phyloP scores from a whole-genome alignment of 2,329 filamentous ascomycete genomes.

The Chaetothyriales sp. region DNA sequence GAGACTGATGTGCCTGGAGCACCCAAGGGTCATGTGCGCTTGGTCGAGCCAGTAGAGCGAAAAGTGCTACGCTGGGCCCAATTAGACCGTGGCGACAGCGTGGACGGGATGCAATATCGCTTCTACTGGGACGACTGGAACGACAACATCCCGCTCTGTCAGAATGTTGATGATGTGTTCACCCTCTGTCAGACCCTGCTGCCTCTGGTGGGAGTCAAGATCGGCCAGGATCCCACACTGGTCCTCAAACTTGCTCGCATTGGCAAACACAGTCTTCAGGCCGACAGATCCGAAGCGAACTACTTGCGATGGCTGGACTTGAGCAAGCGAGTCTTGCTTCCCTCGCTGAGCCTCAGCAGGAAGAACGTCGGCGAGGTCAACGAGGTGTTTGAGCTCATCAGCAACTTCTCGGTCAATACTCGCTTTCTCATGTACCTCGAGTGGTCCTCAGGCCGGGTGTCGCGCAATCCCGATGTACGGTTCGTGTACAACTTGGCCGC shows the following conservation, averaged over 20 bases:
- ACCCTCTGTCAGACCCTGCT: slow-evolving; percentile 69
- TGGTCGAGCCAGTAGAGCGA: slow-evolving; percentile 44
- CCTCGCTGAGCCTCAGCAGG: slow-evolving; percentile 71
- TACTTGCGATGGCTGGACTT: slow-evolving; percentile 68
- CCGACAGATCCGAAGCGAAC: slow-evolving; percentile 58
- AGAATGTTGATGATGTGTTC: slow-evolving; percentile 80
- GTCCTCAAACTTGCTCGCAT: slow-evolving; percentile 75
- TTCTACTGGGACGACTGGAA: slow-evolving; percentile 98
- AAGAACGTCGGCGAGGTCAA: slow-evolving; percentile 72
- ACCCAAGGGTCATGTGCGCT: slow-evolving; percentile 53
- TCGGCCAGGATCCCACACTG: slow-evolving; percentile 67
- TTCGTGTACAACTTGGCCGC: slow-evolving; percentile 61
- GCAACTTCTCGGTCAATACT: slow-evolving; percentile 57
- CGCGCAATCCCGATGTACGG: slow-evolving; percentile 61
- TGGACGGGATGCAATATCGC: slow-evolving; percentile 61
- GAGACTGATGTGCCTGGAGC: slow-evolving; percentile 51
- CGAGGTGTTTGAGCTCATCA: slow-evolving; percentile 71
- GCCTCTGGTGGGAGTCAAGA: slow-evolving; percentile 73
- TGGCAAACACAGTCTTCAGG: slow-evolving; percentile 55
- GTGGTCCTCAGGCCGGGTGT: slow-evolving; percentile 72
- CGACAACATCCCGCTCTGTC: slow-evolving; percentile 83
- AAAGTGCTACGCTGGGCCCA: slow-evolving; percentile 70
- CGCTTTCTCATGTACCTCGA: slow-evolving; percentile 85
- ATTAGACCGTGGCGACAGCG: slow-evolving; percentile 60
- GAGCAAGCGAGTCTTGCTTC: slow-evolving; percentile 68